Evolutionary conservation across 1,284 basidiomycete species (phyloP).

Genomic region (Fistulina hepatica): DNA sequence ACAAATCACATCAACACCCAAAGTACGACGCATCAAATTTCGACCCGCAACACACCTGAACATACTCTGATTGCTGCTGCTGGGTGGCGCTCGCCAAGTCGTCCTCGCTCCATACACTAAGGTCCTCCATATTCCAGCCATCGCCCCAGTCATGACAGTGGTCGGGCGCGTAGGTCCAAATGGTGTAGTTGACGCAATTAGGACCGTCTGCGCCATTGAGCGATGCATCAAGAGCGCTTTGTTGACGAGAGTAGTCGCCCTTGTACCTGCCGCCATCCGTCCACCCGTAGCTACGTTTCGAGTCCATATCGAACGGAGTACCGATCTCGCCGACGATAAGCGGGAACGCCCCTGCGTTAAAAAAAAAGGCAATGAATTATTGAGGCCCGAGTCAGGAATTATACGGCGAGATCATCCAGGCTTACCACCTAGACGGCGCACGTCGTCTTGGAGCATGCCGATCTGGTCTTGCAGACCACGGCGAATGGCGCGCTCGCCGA

Average conservation of each 20-base stretch:
- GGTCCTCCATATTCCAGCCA: conserved; percentile 93
- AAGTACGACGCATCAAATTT: no score
- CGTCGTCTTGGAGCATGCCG: conserved; percentile 67
- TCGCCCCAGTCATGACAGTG: conserved; percentile 85
- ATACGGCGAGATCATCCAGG: no score
- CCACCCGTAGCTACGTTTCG: conserved; percentile 75
- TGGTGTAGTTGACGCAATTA: conserved; percentile 74
- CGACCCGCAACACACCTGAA: conserved; percentile 8
- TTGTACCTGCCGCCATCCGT: conserved; percentile 63
- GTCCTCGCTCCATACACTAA: conserved; percentile 81
- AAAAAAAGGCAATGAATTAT: no score
- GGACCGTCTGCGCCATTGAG: conserved; percentile 82
- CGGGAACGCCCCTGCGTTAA: conserved; percentile 52
- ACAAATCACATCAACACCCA: no score
- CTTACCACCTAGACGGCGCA: conserved; percentile 46
- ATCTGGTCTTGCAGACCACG: conserved; percentile 80
- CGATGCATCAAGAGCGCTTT: conserved; percentile 85
- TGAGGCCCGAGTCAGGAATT: no score
- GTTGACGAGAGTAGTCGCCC: conserved; percentile 75
- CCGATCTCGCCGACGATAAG: conserved; percentile 96
- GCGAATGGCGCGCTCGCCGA: conserved; percentile 79
- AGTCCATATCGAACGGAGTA: conserved; percentile 88
- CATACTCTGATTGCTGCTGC: conserved; percentile 15
- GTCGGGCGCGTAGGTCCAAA: conserved; percentile 88
- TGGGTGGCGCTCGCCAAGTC: conserved; percentile 39